Evolutionary conservation across 2,329 filamentous ascomycete genomes (phyloP), one percentile per base, ranked within the genome.

Genomic region (Paecilomyces sp.): DNA sequence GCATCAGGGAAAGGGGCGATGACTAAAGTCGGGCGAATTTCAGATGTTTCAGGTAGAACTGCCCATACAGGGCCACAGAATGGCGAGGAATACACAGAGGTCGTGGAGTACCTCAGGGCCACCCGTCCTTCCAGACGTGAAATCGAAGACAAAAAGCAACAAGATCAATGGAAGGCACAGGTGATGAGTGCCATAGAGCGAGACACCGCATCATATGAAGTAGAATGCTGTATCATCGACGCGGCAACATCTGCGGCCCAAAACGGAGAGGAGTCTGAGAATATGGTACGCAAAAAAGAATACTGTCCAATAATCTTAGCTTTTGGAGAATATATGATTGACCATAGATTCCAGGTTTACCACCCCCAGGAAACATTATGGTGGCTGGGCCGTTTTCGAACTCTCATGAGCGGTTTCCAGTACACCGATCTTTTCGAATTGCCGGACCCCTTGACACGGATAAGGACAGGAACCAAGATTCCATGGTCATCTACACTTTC

Each of bases 341-440:
- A 18, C 18, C 7, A 18, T 18, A 18, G 7, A 47, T 18, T n/a
- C 9, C 61, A 72, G 64, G 67, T 72, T 33, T 61, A 59, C 33
- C 61, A 62, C 41, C 56, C 68, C 12, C 64, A 71, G 51, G 65
- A 70, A 24, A 58, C 56, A 13, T 61, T 64, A 24, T 73, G 71
- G 60, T 73, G 71, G 71, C 63, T 73, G 1, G 71, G 71, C 8
- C 66, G 71, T 18, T 66, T 76, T 59, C 56, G 68, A 34, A 68
- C 70, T 18, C 61, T 71, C 53, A 63, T 66, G 53, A 68, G 74
- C 54, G 65, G 67, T 36, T 65, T 73, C 62, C 68, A 70, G 41
- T 68, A 71, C 55, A 69, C 70, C 56, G 71, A 71, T 51, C 69
- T 69, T 6, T 73, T 73, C 60, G 61, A 62, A 24, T 54, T 36